These are phyloP conservation scores for Suhomyces bokatorum DNA, from an alignment of 1,139 yeast genomes.

Conservation along the genomic window DNA sequence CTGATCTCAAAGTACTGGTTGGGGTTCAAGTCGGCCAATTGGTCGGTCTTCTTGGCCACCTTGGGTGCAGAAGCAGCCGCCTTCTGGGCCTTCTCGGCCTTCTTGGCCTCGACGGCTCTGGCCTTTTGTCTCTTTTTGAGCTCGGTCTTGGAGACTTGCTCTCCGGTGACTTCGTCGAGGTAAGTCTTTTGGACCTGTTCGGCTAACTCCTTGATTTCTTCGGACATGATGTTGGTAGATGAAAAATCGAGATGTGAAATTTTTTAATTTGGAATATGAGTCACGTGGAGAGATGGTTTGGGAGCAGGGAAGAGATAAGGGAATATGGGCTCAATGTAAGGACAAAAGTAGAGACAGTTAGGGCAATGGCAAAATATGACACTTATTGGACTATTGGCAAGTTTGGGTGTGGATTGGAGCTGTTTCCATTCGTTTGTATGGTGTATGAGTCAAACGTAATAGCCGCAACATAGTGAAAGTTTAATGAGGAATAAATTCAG, in stretches of 20 bases:
- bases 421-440: too few relatives aligned
- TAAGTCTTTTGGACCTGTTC: conserved; percentile 85
- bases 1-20: conserved; percentile 92
- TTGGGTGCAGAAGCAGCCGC: conserved; percentile 55
- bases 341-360: too few relatives aligned
- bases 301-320: not conserved
- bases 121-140: conserved; percentile 93
- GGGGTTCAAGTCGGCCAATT: conserved; percentile 87
- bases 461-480: too few relatives aligned
- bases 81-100: conserved; percentile 82
- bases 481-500: too few relatives aligned
- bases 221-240: conserved; percentile 33
- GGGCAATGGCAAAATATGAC: too few relatives aligned
- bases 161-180: conserved; percentile 94
- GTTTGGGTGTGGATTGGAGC: too few relatives aligned
- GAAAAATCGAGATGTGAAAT: conserved; percentile 2
- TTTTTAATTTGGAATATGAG: conserved; percentile 3
- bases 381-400: too few relatives aligned
- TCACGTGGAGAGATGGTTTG: conserved; percentile 1
- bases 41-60: conserved; percentile 61
- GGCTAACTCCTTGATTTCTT: conserved; percentile 59
- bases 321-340: too few relatives aligned
- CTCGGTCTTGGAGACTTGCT: conserved; percentile 93
- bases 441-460: too few relatives aligned
- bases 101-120: conserved; percentile 84